These are phyloP conservation scores for Termitomyces sp. DNA, from an alignment of 1,284 basidiomycete species.

Conservation along the genomic window DNA sequence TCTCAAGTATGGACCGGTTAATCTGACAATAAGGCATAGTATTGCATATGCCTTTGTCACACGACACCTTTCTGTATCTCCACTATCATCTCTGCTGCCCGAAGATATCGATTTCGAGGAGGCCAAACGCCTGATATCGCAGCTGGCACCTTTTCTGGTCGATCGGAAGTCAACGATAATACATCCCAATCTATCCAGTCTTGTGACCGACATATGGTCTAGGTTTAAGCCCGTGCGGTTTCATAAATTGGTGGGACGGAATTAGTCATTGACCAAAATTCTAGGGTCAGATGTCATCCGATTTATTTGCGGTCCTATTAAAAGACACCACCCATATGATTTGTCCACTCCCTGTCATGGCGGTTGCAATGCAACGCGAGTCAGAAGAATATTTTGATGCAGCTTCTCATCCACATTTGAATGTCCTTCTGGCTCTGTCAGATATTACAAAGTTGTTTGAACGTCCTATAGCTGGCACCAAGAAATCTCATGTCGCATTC, in stretches of 20 bases:
- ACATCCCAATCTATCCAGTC: conserved; percentile 42
- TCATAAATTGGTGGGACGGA: not conserved
- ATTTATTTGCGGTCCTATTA: conserved; percentile 47
- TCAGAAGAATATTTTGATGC: conserved; percentile 15
- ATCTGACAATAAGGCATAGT: conserved; percentile 28
- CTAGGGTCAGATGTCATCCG: conserved; percentile 42
- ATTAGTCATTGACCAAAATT: not conserved
- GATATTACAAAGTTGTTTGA: conserved; percentile 42
- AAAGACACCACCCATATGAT: conserved; percentile 48
- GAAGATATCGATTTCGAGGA: conserved; percentile 39
- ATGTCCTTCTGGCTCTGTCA: conserved; percentile 45
- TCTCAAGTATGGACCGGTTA: not conserved
- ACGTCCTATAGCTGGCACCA: conserved; percentile 11
- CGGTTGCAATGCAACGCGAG: conserved; percentile 16
- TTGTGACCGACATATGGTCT: conserved; percentile 59
- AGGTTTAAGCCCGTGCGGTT: conserved; percentile 45
- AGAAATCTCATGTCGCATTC: conserved; percentile 39
- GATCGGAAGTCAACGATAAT: conserved; percentile 50
- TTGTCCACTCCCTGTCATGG: conserved; percentile 40
- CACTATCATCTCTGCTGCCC: conserved; percentile 37
- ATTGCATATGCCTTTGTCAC: conserved; percentile 62
- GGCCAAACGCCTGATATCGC: conserved; percentile 41
- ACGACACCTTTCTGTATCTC: conserved; percentile 54
- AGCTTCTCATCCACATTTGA: conserved; percentile 33
- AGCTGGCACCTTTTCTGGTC: conserved; percentile 56